Conservation (phyloP, 208 protist genomes). For the Leishmania tropica region DNA sequence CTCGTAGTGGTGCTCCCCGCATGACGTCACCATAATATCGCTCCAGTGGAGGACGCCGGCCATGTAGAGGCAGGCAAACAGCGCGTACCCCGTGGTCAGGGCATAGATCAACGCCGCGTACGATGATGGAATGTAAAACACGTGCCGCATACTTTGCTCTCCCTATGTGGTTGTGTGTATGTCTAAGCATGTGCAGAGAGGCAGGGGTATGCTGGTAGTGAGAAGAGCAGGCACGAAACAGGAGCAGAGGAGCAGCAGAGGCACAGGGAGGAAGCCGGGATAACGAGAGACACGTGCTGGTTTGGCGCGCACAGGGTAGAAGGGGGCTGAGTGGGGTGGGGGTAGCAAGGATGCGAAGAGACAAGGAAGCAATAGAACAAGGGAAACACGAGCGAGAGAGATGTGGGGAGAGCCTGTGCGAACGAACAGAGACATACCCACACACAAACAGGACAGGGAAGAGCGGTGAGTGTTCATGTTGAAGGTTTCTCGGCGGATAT, state of each 20-base stretch:
- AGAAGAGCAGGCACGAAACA: background rate
- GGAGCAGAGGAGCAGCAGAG: background rate
- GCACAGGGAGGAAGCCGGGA: background rate
- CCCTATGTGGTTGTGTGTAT: background rate
- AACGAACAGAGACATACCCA: background rate
- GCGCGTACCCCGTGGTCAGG: constrained; percentile 38
- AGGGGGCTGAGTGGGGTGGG: no score
- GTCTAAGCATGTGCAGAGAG: background rate
- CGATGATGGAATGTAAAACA: constrained; percentile 73
- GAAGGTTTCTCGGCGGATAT: background rate
- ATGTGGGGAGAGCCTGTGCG: background rate
- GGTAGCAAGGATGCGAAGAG: background rate
- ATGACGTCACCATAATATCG: constrained; percentile 54
- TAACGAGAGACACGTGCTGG: background rate
- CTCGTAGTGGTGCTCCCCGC: constrained; percentile 59
- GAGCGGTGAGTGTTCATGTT: background rate
- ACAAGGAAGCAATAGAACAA: background rate
- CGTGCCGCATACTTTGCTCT: constrained; percentile 35
- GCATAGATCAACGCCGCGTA: constrained; percentile 72
- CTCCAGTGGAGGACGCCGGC: constrained; percentile 44
- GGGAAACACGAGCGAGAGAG: background rate
- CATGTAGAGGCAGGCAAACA: constrained; percentile 59
- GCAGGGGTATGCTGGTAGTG: background rate
- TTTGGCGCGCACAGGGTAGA: background rate
- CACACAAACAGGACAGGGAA: background rate